Evolutionary conservation across 2,329 filamentous ascomycete species (phyloP), one percentile per base, ranked within the genome.

Genomic region (Dendrostoma leiphaemia): DNA sequence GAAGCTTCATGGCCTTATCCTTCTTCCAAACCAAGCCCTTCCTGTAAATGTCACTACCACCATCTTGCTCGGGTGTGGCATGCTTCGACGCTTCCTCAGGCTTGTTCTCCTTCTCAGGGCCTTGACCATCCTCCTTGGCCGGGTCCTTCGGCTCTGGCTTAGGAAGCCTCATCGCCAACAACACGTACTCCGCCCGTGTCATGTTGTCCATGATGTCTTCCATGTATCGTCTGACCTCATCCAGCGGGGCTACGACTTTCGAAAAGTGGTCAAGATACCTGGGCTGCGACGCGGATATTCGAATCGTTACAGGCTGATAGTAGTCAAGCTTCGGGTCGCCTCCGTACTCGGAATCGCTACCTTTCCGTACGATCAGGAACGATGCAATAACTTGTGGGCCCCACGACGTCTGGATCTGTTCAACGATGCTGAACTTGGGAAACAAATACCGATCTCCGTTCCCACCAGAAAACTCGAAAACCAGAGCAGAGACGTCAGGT

Each of bases 361-460:
- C 88, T 67, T 86, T 87, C 46, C 88, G 84, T 6, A 90, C 87
- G 56, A 92, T 84, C 10, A 94, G 74, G 64, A 93, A 94, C 1
- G 88, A 92, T 3, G 86, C 86, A 40, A 91, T 79, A 2, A 89
- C 80, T 54, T 85, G 79, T 48, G 83, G 81, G 2, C 81, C 81
- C 4, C 74, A 69, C 3, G 74, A 64, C 2, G 74, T 69, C 9
- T 74, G 65, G 2, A 85, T 73, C 64, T 83, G 85, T 65, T 94
- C 89, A 47, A 93, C 68, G 31, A 93, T 86, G 68, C 86, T 89
- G 65, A 89, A 87, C 61, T 86, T 89, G 2, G 90, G 90, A 59
- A 94, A 92, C 45, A 90, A 72, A 65, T 89, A 92, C 24, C 89
- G 82, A 67, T 93, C 89, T 43, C 88, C 88, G 3, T 75, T 83